Evolutionary conservation across 2,329 filamentous ascomycete species (phyloP).

Genomic region (Passalora sequoiae): DNA sequence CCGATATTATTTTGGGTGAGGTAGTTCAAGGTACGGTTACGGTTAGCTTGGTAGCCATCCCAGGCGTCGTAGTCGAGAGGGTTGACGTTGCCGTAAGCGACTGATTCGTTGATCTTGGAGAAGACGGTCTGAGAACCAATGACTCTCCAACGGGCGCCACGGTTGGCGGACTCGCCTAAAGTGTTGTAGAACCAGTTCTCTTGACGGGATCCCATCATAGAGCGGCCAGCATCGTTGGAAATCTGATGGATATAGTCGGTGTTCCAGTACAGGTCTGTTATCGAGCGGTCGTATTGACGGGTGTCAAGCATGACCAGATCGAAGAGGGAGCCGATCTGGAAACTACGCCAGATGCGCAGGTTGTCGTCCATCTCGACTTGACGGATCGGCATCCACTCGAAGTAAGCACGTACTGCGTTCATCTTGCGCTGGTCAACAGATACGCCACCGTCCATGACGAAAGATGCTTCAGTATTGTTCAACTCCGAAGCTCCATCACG

Average conservation of each 20-base stretch:
- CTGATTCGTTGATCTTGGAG: constrained; percentile 50
- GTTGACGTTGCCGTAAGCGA: constrained; percentile 41
- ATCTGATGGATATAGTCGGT: constrained; percentile 46
- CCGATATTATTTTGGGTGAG: constrained; percentile 63
- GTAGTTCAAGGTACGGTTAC: constrained; percentile 64
- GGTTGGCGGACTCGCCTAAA: constrained; percentile 43
- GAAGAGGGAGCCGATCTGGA: constrained; percentile 60
- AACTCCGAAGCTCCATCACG: constrained; percentile 56
- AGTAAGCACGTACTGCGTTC: constrained; percentile 66
- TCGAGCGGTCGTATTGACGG: constrained; percentile 62
- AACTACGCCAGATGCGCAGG: constrained; percentile 62
- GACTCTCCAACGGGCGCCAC: constrained; percentile 66
- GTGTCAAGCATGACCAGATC: constrained; percentile 67
- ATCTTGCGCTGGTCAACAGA: constrained; percentile 68
- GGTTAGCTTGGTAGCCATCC: constrained; percentile 65
- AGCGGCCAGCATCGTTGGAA: constrained; percentile 61
- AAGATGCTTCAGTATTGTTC: constrained; percentile 64
- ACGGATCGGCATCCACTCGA: constrained; percentile 54
- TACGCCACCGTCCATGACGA: constrained; percentile 53
- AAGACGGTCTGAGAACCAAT: constrained; percentile 67
- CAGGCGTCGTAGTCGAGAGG: constrained; percentile 54
- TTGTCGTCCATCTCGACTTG: constrained; percentile 66
- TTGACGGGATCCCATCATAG: constrained; percentile 66
- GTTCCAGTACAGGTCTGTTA: constrained; percentile 48
- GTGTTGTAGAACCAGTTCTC: constrained; percentile 68